Conservation (phyloP, 2,329 filamentous ascomycete genomes). For the Harringtonia lauricola region DNA sequence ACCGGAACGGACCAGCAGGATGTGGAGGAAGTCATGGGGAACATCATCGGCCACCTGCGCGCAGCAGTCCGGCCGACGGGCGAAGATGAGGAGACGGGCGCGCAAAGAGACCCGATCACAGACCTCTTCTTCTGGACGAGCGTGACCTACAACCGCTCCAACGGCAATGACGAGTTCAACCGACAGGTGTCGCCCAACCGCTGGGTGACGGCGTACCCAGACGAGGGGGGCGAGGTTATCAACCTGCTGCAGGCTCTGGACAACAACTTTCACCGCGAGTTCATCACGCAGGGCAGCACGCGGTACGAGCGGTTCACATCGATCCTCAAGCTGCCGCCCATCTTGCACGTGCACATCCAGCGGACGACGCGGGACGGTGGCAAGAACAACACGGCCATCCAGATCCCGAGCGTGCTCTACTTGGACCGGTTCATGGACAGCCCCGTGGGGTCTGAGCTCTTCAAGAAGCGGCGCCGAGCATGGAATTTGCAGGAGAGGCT, state of each 20-base stretch:
- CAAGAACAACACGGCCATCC: conserved; percentile 69
- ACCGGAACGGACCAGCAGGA: conserved; percentile 71
- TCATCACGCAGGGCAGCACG: conserved; percentile 53
- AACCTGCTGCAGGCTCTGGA: conserved; percentile 80
- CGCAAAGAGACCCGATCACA: conserved; percentile 74
- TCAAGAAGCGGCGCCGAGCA: conserved; percentile 52
- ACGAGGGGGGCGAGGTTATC: conserved; percentile 30
- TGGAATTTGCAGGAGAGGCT: conserved; percentile 67
- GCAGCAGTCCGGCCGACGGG: conserved; percentile 70
- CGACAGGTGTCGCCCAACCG: conserved; percentile 43
- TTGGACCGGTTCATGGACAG: conserved; percentile 81
- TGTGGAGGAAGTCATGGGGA: conserved; percentile 90
- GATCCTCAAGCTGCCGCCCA: conserved; percentile 66
- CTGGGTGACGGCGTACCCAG: conserved; percentile 50
- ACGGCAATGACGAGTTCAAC: conserved; percentile 30
- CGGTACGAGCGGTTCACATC: conserved; percentile 51
- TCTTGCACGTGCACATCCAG: conserved; percentile 84
- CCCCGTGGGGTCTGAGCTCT: conserved; percentile 45
- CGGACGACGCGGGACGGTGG: conserved; percentile 62
- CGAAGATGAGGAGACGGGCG: conserved; percentile 48
- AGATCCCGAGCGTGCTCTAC: conserved; percentile 71
- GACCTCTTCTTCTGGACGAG: conserved; percentile 55
- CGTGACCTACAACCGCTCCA: conserved; percentile 47
- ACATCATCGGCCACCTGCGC: conserved; percentile 82
- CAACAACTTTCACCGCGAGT: conserved; percentile 71